phyloP scores from a whole-genome alignment of 2,329 filamentous ascomycete species.

The Drechslerella dactyloides region DNA sequence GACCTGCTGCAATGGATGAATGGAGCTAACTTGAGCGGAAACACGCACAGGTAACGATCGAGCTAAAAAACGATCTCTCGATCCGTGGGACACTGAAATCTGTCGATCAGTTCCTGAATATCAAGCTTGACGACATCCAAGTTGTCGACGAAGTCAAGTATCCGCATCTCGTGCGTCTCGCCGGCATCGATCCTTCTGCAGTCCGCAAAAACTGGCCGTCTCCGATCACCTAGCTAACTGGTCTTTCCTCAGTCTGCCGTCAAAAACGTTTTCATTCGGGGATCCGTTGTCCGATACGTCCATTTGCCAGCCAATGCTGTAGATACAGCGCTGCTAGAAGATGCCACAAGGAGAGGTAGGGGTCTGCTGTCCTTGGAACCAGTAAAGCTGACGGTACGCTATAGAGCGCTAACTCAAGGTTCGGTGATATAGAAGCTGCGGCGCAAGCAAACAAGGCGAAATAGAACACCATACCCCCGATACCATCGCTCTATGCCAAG shows the following conservation, averaged over 20 bases:
- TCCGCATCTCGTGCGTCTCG: conserved; percentile 75
- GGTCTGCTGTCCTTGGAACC: not conserved
- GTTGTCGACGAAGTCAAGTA: conserved; percentile 94
- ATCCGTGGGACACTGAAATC: conserved; percentile 95
- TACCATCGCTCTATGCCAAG: not conserved
- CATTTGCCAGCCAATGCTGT: conserved; percentile 82
- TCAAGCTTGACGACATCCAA: conserved; percentile 94
- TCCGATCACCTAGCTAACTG: conserved; percentile 8
- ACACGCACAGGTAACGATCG: conserved; percentile 94
- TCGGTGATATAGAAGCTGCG: conserved; percentile 36
- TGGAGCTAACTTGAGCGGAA: conserved; percentile 64
- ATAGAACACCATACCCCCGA: conserved; percentile 9
- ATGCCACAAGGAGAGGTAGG: conserved; percentile 83
- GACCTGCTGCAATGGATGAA: not conserved
- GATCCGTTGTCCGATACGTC: conserved; percentile 90
- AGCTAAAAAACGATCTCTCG: conserved; percentile 99
- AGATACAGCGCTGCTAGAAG: conserved; percentile 84
- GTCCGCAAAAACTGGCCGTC: not conserved
- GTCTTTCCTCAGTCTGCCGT: conserved; percentile 70
- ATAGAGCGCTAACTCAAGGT: not conserved
- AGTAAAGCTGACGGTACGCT: not conserved
- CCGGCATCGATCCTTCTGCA: not conserved
- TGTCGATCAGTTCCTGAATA: conserved; percentile 98
- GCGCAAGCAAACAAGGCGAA: conserved; percentile 49
- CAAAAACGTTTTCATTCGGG: conserved; percentile 94